These are phyloP conservation scores for Puccinia horiana DNA, from an alignment of 1,284 basidiomycete species.

Conservation along the genomic window DNA sequence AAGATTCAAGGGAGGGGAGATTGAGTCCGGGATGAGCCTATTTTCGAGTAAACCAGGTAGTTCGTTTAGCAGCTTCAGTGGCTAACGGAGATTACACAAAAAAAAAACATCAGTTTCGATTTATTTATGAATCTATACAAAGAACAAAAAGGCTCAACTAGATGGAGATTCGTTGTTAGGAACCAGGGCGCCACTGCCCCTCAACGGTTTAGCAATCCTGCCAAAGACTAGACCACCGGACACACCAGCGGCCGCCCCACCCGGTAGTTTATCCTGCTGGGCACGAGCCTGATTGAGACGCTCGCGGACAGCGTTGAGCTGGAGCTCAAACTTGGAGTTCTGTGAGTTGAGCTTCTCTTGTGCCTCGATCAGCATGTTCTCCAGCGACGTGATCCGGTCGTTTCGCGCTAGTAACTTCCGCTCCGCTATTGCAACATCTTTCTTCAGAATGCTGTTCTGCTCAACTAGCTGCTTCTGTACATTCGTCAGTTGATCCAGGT, in stretches of 20 bases:
- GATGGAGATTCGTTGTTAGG: conserved; percentile 15
- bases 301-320: conserved; percentile 86
- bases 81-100: too few relatives aligned
- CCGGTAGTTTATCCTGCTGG: conserved; percentile 77
- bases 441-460: conserved; percentile 96
- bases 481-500: conserved; percentile 88
- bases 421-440: conserved; percentile 94
- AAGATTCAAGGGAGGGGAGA: too few relatives aligned
- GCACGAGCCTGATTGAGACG: conserved; percentile 87
- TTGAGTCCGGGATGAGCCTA: too few relatives aligned
- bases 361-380: conserved; percentile 85
- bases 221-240: conserved; percentile 72
- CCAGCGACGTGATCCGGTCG: conserved; percentile 94
- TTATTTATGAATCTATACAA: neutral
- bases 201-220: conserved; percentile 82
- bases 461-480: conserved; percentile 99
- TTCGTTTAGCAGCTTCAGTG: conserved; percentile 24
- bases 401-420: conserved; percentile 92
- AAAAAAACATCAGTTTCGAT: neutral
- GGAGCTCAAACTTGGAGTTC: conserved; percentile 93
- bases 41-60: conserved; percentile 40
- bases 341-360: conserved; percentile 85
- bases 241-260: conserved; percentile 55
- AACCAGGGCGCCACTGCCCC: conserved; percentile 50
- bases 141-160: neutral